A percentile compares a stretch with the other conserved stretches of the same genome.
phyloP scores from a whole-genome alignment of 352 stramenopile species.

The Phytophthora uliginosa region DNA sequence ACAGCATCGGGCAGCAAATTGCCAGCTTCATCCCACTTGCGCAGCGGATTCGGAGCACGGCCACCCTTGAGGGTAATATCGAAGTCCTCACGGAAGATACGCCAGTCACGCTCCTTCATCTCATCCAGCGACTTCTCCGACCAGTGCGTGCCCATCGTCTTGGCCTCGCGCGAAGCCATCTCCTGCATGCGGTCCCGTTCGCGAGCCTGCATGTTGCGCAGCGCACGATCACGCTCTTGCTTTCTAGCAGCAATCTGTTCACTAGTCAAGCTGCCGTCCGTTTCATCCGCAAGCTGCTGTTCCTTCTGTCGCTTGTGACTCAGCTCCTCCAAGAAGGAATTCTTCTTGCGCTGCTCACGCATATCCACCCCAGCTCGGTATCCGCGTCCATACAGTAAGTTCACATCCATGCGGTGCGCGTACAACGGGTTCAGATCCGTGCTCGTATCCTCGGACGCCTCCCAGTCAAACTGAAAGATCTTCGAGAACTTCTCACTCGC shows the following conservation, averaged over 20 bases:
- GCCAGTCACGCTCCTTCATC: conserved; percentile 99
- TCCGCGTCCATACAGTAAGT: conserved; percentile 92
- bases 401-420: conserved; percentile 88
- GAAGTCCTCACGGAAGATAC: conserved; percentile 99
- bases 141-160: conserved; percentile 92
- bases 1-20: conserved; percentile 72
- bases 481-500: conserved; percentile 95
- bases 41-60: conserved; percentile 93
- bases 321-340: conserved; percentile 91
- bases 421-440: conserved; percentile 94
- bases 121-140: conserved; percentile 94
- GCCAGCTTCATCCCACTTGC: conserved; percentile 90
- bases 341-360: conserved; percentile 94
- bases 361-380: conserved; percentile 96
- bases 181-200: conserved; percentile 70
- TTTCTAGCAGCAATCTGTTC: conserved; percentile 72
- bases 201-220: conserved; percentile 80
- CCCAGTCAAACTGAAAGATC: conserved; percentile 97
- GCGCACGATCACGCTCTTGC: conserved; percentile 72
- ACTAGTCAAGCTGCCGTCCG: conserved; percentile 63
- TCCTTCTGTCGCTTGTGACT: conserved; percentile 90
- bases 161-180: conserved; percentile 73
- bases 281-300: conserved; percentile 73
- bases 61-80: conserved; percentile 97
- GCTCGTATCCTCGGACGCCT: conserved; percentile 93